These are phyloP conservation scores for Pichia terricola DNA, from an alignment of 1,139 yeast genomes.

Conservation along the genomic window DNA sequence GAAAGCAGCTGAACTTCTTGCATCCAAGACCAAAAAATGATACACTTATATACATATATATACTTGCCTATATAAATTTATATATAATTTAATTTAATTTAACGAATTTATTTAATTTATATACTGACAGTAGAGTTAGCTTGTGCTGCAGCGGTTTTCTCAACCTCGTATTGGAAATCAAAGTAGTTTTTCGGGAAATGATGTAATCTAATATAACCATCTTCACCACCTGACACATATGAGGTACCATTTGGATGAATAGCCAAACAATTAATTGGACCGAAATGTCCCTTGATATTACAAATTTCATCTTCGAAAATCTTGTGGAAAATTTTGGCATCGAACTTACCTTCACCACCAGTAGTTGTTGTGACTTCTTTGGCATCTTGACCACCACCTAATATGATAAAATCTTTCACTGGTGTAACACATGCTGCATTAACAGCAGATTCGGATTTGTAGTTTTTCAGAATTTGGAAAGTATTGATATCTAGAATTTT, in stretches of 20 bases:
- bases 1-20: conserved; percentile 34
- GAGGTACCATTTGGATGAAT: conserved; percentile 92
- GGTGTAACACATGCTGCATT: conserved; percentile 95
- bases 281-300: conserved; percentile 96
- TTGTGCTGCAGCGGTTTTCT: conserved; percentile 54
- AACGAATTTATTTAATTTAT: too few species aligned
- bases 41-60: background rate
- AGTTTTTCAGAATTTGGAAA: conserved; percentile 63
- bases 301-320: conserved; percentile 93
- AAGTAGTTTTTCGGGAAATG: conserved; percentile 85
- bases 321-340: conserved; percentile 93
- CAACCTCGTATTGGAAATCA: conserved; percentile 89
- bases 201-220: conserved; percentile 92
- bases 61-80: too few species aligned
- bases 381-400: conserved; percentile 99
- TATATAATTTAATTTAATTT: too few species aligned
- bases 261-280: conserved; percentile 91
- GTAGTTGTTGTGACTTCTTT: conserved; percentile 95
- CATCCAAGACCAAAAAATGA: conserved; percentile 4
- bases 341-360: conserved; percentile 91
- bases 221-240: conserved; percentile 96
- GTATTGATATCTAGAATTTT: conserved; percentile 70
- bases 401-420: conserved; percentile 77
- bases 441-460: conserved; percentile 85
- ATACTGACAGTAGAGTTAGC: background rate